Base-by-base conservation (phyloP, 176 grass and related monocot genomes). In the Rhynchospora breviuscula region DNA sequence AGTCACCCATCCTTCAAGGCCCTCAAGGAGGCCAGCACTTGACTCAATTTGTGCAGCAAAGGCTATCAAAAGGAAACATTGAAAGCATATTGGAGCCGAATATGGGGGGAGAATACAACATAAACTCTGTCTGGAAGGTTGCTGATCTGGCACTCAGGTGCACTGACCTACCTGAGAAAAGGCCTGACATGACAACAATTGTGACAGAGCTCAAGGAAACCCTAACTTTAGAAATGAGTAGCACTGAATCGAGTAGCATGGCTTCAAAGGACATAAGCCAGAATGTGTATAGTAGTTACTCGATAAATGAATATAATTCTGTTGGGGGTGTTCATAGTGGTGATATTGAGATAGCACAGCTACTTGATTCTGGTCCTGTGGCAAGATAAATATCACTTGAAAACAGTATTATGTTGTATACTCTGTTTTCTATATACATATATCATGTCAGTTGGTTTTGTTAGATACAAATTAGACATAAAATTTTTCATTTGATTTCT, bases 151-250 rank as follows among this genome's bases (percentile, higher is more conserved):
- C 35, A 40, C 35, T 40, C 35, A 40, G 35, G 35, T 40, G 35
- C 35, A 40, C 35, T 0, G 33, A 62, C 35, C 43, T 81, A 25
- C 10, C 23, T 1, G 22, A 82, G 8, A 85, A 88, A n/a, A 74
- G 91, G 47, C 85, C 91, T 2, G 7, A 82, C 13, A 92, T 92
- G 88, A 31, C 85, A 4, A 75, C 85, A 4, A 83, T 88, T 12
- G 83, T 90, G 15, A 46, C 74, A 5, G 58, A 88, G 71, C 85
- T 92, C 29, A 92, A 90, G 79, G 88, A 92, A 76, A 88, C 79
- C 66, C 48, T 89, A 63, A 67, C 71, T 40, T 53, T 90, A 40
- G 85, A 77, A 61, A 85, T 47, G 7, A 25, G 12, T 49, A 48
- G 29, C 26, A 64, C 13, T n/a, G 60, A 44, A 52, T 3, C 62